phyloP scores from a whole-genome alignment of 129 eudicot genomes.

The Artemisia argyi region DNA sequence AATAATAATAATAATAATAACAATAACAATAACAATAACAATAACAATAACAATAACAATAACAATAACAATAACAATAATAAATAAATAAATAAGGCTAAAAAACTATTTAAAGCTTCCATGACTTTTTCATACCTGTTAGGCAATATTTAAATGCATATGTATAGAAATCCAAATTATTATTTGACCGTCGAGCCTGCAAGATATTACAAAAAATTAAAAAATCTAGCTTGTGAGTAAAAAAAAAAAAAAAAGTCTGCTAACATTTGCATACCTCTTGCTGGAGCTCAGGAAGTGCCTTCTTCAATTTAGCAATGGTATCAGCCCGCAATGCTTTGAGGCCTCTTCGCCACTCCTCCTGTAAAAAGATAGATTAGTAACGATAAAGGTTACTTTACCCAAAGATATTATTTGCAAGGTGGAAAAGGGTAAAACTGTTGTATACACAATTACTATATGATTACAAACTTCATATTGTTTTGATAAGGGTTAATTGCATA shows the following conservation, averaged over 20 bases:
- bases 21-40: too few species aligned
- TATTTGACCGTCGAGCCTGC: slow-evolving; percentile 70
- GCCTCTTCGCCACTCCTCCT: slow-evolving; percentile 95
- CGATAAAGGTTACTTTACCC: background rate
- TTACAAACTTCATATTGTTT: too few species aligned
- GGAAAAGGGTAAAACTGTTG: too few species aligned
- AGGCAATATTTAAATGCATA: slow-evolving; percentile 73
- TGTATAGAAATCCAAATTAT: slow-evolving; percentile 65
- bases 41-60: too few species aligned
- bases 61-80: too few species aligned
- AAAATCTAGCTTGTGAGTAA: background rate
- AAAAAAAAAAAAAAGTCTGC: background rate
- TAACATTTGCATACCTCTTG: slow-evolving; percentile 52
- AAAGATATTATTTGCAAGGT: background rate
- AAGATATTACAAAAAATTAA: background rate
- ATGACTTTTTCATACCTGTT: slow-evolving; percentile 44
- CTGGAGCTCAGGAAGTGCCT: slow-evolving; percentile 74
- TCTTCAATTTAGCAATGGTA: slow-evolving; percentile 56
- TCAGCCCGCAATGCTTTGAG: slow-evolving; percentile 73
- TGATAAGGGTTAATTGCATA: too few species aligned
- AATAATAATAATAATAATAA: too few species aligned
- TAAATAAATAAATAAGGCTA: too few species aligned
- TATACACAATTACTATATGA: too few species aligned
- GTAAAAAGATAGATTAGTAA: background rate
- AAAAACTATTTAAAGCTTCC: too few species aligned